Base-by-base conservation (phyloP, 202 grass and related monocot genomes). In the Schoenoplectus triqueter region DNA sequence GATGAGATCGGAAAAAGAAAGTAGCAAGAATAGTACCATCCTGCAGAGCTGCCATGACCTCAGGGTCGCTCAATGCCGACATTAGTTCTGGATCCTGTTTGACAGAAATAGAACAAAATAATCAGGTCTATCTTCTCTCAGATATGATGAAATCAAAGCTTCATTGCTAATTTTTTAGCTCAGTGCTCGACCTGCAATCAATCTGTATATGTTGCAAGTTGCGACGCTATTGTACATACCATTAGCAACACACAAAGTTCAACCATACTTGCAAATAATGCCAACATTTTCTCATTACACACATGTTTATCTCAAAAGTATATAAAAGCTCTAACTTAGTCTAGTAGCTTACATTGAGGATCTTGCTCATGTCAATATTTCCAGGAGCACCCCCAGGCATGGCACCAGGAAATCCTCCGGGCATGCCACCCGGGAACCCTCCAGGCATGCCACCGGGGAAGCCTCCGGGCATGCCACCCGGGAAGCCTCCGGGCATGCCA, bases 61-160 rank as follows among this genome's bases (percentile, higher is more conserved):
- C 94, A 42, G 94, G 94, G 75, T 97, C 94, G 82, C 92, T 77
- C 63, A 97, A 93, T 62, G 92, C 89, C 63, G 92, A 69, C 92
- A 97, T 97, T 80, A 97, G 87, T 56, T 97, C 92, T 86, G 95
- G 92, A 80, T 97, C 95, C 95, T 97, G 85, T 87, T 31, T 78
- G 31, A 85, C 10, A 90, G 83, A 81, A 31, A 68, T 63, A 88
- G 0, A 59, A 41, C 5, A 89, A 7, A 18, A 73, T 60, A 79
- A 79, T 79, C 55, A 61, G 0, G 39, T 56, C 50, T 56, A 7
- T 57, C 31, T 31, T 54, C 6, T 0, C 52, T 55, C 73, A 31
- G 21, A 11, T 10, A 52, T 52, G 7, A 7, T 0, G 48, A 76
- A 76, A 39, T 76, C 10, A 50, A 50, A 50, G 14, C 21, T 76